Evolutionary conservation across 192 early-diverging fungal genomes (phyloP).

Genomic region (Umbelopsis vinacea): DNA sequence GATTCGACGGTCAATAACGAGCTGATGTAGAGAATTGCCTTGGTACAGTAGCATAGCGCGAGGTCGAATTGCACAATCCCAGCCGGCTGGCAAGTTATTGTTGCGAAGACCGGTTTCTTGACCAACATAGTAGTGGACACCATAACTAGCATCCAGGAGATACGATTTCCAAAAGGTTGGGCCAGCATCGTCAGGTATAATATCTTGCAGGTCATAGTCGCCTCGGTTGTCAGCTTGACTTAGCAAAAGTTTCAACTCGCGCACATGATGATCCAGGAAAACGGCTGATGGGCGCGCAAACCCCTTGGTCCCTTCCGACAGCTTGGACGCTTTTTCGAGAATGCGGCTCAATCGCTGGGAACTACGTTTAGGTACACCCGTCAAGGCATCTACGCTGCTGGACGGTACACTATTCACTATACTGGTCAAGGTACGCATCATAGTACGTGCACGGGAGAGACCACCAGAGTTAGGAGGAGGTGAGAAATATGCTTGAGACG

Average conservation of each 20-base stretch:
- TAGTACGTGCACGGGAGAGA: slow-evolving; percentile 34
- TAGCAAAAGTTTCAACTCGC: neutral
- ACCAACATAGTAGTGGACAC: slow-evolving; percentile 39
- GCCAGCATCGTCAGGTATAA: slow-evolving; percentile 31
- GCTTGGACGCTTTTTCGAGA: slow-evolving; percentile 36
- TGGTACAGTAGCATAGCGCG: neutral
- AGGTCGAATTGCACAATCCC: slow-evolving; percentile 34
- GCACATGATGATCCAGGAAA: neutral
- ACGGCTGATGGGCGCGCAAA: neutral
- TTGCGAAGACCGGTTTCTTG: slow-evolving; percentile 25
- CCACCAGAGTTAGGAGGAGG: slow-evolving; percentile 25
- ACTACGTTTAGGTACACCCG: slow-evolving; percentile 19
- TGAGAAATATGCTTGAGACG: slow-evolving; percentile 31
- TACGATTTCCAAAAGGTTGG: slow-evolving; percentile 36
- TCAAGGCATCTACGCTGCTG: neutral
- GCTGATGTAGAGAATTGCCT: neutral
- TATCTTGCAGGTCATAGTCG: neutral
- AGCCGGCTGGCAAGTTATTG: slow-evolving; percentile 15
- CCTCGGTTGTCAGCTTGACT: neutral
- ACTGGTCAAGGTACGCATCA: slow-evolving; percentile 35
- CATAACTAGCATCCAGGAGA: slow-evolving; percentile 37
- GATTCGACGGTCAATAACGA: slow-evolving; percentile 29
- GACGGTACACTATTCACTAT: neutral
- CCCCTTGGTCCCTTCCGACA: neutral
- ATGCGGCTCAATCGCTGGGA: slow-evolving; percentile 33